Evolutionary conservation across 306 rosid species (phyloP).

Genomic region (Herpetospermum pedunculosum): DNA sequence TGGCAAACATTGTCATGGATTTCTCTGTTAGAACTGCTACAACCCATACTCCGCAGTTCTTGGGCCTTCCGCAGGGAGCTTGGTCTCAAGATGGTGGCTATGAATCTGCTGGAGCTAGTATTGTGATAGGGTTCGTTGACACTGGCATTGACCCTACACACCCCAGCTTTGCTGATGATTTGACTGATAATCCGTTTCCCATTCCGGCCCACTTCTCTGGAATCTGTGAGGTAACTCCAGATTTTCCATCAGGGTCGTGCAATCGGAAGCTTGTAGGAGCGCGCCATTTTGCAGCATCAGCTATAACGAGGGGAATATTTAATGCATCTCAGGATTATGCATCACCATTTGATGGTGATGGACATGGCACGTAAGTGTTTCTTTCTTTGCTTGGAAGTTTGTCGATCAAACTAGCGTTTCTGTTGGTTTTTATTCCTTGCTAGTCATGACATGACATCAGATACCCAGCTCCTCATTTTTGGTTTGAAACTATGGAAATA

Average conservation of each 20-base stretch:
- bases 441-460: background rate
- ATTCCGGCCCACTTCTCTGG: slow-evolving; percentile 83
- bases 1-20: slow-evolving; percentile 73
- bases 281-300: slow-evolving; percentile 96
- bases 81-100: slow-evolving; percentile 83
- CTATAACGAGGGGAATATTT: slow-evolving; percentile 92
- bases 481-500: background rate
- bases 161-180: slow-evolving; percentile 59
- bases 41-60: slow-evolving; percentile 83
- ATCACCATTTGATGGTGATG: slow-evolving; percentile 95
- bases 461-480: background rate
- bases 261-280: slow-evolving; percentile 96
- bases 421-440: background rate
- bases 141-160: slow-evolving; percentile 95
- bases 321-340: slow-evolving; percentile 79
- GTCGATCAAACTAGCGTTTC: background rate
- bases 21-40: slow-evolving; percentile 94
- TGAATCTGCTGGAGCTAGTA: slow-evolving; percentile 79
- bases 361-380: slow-evolving; percentile 95
- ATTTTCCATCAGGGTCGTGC: slow-evolving; percentile 97
- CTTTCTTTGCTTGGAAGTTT: slow-evolving; percentile 11
- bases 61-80: slow-evolving; percentile 91
- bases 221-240: slow-evolving; percentile 84
- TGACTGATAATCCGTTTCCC: slow-evolving; percentile 41
- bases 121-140: slow-evolving; percentile 82